phyloP scores from a whole-genome alignment of 345 rosid genomes.

The Litchi chinensis region DNA sequence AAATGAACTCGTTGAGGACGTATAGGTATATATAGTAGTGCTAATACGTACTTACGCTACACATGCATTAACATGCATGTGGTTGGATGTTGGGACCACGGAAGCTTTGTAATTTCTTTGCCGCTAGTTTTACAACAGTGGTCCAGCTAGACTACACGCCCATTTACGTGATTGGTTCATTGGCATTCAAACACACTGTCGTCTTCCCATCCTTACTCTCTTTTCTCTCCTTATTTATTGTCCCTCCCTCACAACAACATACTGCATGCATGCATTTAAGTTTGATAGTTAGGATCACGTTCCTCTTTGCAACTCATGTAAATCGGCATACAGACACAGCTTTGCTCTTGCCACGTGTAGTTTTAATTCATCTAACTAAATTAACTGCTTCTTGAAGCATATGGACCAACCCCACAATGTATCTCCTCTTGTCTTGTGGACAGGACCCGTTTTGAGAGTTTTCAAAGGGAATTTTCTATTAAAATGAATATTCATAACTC shows the following conservation, averaged over 20 bases:
- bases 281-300: constrained; percentile 1
- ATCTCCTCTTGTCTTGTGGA: no score
- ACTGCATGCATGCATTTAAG: not conserved
- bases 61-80: not conserved
- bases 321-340: not conserved
- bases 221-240: not conserved
- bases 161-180: constrained; percentile 24
- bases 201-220: not conserved
- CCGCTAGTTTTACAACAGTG: constrained; percentile 11
- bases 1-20: not conserved
- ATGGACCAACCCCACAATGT: no score
- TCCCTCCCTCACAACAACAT: not conserved
- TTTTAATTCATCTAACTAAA: no score
- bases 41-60: not conserved
- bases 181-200: constrained; percentile 26
- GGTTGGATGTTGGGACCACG: constrained; percentile 30
- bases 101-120: not conserved
- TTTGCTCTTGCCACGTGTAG: no score
- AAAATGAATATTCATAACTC: no score
- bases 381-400: no score
- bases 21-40: constrained; percentile 3
- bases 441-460: no score
- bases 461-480: no score
- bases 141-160: constrained; percentile 23
- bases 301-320: not conserved